These are phyloP conservation scores for Pseudonitzschia delicatissima DNA, from an alignment of 108 stramenopile species.

Conservation along the genomic window DNA sequence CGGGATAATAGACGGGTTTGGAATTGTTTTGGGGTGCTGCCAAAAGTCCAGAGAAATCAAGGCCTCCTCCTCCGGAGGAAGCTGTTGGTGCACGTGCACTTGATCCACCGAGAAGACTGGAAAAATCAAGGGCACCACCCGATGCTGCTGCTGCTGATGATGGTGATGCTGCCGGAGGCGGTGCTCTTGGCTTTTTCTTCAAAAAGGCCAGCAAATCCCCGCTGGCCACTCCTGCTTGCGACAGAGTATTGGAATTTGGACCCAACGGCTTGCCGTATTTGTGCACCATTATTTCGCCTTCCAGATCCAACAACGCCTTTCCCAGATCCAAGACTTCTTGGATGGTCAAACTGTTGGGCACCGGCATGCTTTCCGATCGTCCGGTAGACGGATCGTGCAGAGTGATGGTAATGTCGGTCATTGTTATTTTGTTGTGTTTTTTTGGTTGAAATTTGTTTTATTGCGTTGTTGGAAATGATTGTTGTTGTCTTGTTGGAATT, in stretches of 20 bases:
- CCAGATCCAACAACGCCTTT: slow-evolving; percentile 54
- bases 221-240: slow-evolving; percentile 37
- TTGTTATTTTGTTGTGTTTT: too few species aligned
- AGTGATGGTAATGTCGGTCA: slow-evolving; percentile 46
- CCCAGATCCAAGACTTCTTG: slow-evolving; percentile 49
- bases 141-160: slow-evolving; percentile 29
- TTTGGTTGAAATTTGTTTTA: too few species aligned
- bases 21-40: slow-evolving; percentile 1
- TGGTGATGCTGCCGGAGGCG: slow-evolving; percentile 6
- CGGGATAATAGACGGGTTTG: slow-evolving; percentile 57
- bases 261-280: slow-evolving; percentile 38
- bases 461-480: too few species aligned
- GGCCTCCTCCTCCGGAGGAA: slow-evolving; percentile 4
- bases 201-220: slow-evolving; percentile 56
- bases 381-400: slow-evolving; percentile 29
- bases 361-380: slow-evolving; percentile 38
- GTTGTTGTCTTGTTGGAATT: too few species aligned
- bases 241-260: slow-evolving; percentile 19
- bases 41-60: slow-evolving; percentile 37
- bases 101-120: slow-evolving; percentile 42
- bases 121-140: slow-evolving; percentile 69
- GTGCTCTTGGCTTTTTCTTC: neutral
- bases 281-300: slow-evolving; percentile 21
- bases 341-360: slow-evolving; percentile 38
- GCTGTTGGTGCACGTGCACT: slow-evolving; percentile 1